phyloP scores from a whole-genome alignment of 1,284 basidiomycete genomes.

The Pascua guehoae region DNA sequence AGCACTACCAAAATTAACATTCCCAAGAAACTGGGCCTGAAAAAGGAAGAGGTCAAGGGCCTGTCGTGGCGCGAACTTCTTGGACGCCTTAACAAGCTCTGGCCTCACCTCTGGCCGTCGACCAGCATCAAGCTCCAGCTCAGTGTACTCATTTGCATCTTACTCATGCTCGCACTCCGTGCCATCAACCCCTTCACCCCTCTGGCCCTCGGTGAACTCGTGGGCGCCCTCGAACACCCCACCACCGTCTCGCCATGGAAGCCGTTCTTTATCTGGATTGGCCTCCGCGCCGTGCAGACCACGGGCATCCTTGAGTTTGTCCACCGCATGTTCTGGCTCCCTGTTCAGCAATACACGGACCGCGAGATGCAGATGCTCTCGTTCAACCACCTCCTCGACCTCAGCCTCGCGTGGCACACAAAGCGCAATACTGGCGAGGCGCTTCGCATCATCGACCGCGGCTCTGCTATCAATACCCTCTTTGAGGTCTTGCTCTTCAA shows the following conservation, averaged over 20 bases:
- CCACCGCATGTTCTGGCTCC: conserved; percentile 93
- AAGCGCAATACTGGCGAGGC: conserved; percentile 93
- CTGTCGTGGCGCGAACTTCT: conserved; percentile 30
- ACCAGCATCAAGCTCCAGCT: conserved; percentile 37
- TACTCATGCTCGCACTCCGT: conserved; percentile 18
- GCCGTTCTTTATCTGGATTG: conserved; percentile 32
- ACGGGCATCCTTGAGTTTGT: conserved; percentile 71
- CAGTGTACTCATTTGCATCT: conserved; percentile 27
- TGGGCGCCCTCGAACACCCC: conserved; percentile 26
- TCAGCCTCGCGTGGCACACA: conserved; percentile 92
- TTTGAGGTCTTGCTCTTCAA: conserved; percentile 88
- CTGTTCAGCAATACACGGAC: conserved; percentile 90
- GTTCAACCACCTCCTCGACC: conserved; percentile 83
- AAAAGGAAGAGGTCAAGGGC: conserved; percentile 28
- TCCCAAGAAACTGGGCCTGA: conserved; percentile 38
- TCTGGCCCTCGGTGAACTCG: conserved; percentile 30
- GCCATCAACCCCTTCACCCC: conserved; percentile 34
- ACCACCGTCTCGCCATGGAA: conserved; percentile 22
- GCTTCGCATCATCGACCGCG: conserved; percentile 93
- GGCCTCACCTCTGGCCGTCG: conserved; percentile 43
- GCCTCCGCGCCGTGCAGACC: conserved; percentile 26
- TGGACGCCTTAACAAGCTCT: conserved; percentile 32
- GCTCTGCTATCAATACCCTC: conserved; percentile 95
- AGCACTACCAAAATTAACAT: conserved; percentile 23
- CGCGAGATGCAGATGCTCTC: conserved; percentile 87